Conservation (phyloP, 371 early-diverging fungal species). For the Capniomyces stellatus region DNA sequence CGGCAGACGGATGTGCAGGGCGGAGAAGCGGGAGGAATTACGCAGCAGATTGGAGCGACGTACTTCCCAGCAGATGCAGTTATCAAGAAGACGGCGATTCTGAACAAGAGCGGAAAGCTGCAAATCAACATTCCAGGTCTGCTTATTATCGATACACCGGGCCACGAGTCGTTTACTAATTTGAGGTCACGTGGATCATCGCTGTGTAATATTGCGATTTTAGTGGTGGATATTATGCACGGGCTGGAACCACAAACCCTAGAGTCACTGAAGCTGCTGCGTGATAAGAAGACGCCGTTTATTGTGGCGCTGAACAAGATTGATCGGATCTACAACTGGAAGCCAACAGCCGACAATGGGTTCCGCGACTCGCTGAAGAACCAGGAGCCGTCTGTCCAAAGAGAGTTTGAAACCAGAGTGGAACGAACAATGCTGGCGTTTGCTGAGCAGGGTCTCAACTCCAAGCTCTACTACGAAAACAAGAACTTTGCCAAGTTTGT, state of each 20-base stretch:
- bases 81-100: conserved; percentile 67
- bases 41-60: conserved; percentile 99
- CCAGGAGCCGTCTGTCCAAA: conserved; percentile 58
- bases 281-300: conserved; percentile 96
- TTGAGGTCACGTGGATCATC: conserved; percentile 96
- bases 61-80: conserved; percentile 97
- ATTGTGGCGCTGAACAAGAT: conserved; percentile 99
- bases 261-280: conserved; percentile 90
- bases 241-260: conserved; percentile 98
- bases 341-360: conserved; percentile 62
- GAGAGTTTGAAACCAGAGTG: conserved; percentile 84
- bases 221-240: conserved; percentile 99
- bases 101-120: conserved; percentile 35
- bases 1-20: conserved; percentile 99
- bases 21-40: conserved; percentile 99
- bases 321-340: conserved; percentile 97
- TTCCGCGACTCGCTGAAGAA: conserved; percentile 60
- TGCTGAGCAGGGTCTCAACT: conserved; percentile 96
- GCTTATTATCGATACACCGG: conserved; percentile 99
- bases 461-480: conserved; percentile 91
- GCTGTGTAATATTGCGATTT: conserved; percentile 98
- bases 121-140: conserved; percentile 90
- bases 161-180: conserved; percentile 99
- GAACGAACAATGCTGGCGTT: conserved; percentile 70
- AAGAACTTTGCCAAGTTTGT: conserved; percentile 88